Evolutionary conservation across 768 basidiomycete species (phyloP), one percentile per base, ranked within the genome.

Genomic region (Clathrus columnatus): DNA sequence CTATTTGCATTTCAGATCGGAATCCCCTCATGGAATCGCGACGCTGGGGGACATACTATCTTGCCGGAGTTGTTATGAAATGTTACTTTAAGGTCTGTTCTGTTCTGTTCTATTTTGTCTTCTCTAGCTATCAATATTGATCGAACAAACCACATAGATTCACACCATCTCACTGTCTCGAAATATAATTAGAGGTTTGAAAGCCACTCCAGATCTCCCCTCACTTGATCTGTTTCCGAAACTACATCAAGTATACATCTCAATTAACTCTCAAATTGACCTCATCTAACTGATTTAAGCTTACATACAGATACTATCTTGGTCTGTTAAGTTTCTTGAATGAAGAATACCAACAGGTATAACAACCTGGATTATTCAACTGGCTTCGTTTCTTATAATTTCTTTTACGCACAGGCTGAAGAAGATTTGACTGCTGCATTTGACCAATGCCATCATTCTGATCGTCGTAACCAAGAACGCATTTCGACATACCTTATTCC

Each of bases 321-420:
- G 96, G 95, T 59, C 90, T 97, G 83, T 76, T 98, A 58, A 85
- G 83, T 64, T 97, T 98, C 71, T 69, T 97, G 58, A 90, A 90
- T 63, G 96, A 97, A 67, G 87, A 95, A 48, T 94, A 91, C 64
- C 75, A 73, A 36, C 91, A 91, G 73, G 91, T 85, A 48, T 28
- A 67, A 60, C 32, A 47, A 11, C n/a, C 51, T 23, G 16, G 36
- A 7, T 27, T 20, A 26, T 27, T 24, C 6, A 16, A 32, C 16
- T 17, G 28, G 20, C n/a, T 27, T 27, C 21, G 8, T 16, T 48
- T 23, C 21, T 29, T 24, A 27, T 32, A 11, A 26, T 21, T 8
- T 3, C 20, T 6, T 11, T 45, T 51, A 47, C 21, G 24, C 16
- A n/a, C 43, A 92, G 88, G 82, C 91, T 45, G 87, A 93, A 67